phyloP scores from a whole-genome alignment of 2,329 filamentous ascomycete species.

The Microsporum canis region DNA sequence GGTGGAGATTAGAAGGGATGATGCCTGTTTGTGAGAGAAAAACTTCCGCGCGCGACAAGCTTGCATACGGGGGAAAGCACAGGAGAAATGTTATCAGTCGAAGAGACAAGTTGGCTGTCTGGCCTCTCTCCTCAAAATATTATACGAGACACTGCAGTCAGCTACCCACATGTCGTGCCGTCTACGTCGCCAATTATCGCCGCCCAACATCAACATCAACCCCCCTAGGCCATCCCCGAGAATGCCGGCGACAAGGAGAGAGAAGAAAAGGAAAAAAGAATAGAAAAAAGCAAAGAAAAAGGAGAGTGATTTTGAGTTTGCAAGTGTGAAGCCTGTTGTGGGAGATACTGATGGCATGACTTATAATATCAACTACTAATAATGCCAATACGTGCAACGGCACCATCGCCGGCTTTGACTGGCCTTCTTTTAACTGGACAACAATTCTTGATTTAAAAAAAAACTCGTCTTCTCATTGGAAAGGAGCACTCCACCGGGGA shows the following conservation, averaged over 20 bases:
- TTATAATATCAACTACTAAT: neutral
- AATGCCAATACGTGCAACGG: neutral
- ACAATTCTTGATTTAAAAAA: neutral
- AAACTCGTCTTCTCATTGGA: neutral
- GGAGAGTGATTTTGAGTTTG: neutral
- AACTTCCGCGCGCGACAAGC: constrained; percentile 1
- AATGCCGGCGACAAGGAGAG: neutral
- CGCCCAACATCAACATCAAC: too few species aligned
- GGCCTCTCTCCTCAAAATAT: neutral
- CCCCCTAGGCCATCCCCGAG: neutral
- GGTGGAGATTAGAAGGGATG: neutral
- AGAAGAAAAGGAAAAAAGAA: neutral
- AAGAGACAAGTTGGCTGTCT: neutral
- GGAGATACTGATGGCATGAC: neutral
- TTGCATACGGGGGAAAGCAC: neutral
- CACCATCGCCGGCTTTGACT: neutral
- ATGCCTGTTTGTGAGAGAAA: neutral
- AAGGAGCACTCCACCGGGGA: neutral
- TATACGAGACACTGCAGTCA: neutral
- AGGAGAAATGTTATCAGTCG: neutral
- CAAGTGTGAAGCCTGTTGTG: neutral
- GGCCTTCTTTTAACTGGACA: neutral
- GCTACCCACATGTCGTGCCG: neutral
- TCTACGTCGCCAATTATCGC: too few species aligned
- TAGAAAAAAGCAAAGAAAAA: neutral